Percentiles rank a stretch among this genome's conserved stretches.
Evolutionary conservation across 2,329 filamentous ascomycete species (phyloP).

Genomic region (Cryphonectria radicalis): DNA sequence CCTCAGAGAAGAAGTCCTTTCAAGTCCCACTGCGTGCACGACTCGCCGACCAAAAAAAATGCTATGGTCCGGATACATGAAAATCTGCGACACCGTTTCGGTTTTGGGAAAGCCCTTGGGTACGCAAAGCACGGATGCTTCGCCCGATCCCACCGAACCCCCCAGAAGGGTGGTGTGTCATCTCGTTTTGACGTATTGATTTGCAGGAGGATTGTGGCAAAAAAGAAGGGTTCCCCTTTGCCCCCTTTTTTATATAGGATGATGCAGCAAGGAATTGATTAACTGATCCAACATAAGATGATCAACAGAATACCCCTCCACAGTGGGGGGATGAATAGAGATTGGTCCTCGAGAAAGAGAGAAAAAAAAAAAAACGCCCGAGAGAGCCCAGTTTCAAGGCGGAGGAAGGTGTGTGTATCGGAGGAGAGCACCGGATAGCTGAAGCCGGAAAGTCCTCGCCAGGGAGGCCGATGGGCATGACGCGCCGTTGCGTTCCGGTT

Average conservation of each 20-base stretch:
- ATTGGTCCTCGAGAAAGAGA: not conserved
- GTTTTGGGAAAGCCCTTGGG: not conserved
- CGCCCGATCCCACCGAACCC: not conserved
- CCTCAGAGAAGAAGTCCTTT: no score
- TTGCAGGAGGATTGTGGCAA: conserved; percentile 21
- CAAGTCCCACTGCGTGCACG: conserved; percentile 9
- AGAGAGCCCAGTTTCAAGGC: not conserved
- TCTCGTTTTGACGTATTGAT: conserved; percentile 1
- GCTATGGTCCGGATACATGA: conserved; percentile 6
- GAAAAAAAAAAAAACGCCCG: not conserved
- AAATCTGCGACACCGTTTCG: conserved; percentile 1
- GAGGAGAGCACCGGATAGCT: conserved; percentile 7
- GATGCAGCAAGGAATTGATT: conserved; percentile 13
- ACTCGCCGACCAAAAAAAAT: conserved; percentile 14
- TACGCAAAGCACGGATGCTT: not conserved
- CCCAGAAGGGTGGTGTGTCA: not conserved
- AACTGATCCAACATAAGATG: conserved; percentile 13
- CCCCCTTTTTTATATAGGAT: not conserved
- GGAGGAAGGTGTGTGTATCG: not conserved
- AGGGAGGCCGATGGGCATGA: conserved; percentile 13
- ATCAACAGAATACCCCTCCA: not conserved
- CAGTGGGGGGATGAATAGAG: not conserved
- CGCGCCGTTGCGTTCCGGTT: conserved; percentile 1
- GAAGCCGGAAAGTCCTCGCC: conserved; percentile 11
- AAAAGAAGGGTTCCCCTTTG: not conserved